A percentile compares a stretch with the other conserved stretches of the same genome.
Evolutionary conservation across 75 land plant species (phyloP).

Genomic region (Adiantum capillusveneris): DNA sequence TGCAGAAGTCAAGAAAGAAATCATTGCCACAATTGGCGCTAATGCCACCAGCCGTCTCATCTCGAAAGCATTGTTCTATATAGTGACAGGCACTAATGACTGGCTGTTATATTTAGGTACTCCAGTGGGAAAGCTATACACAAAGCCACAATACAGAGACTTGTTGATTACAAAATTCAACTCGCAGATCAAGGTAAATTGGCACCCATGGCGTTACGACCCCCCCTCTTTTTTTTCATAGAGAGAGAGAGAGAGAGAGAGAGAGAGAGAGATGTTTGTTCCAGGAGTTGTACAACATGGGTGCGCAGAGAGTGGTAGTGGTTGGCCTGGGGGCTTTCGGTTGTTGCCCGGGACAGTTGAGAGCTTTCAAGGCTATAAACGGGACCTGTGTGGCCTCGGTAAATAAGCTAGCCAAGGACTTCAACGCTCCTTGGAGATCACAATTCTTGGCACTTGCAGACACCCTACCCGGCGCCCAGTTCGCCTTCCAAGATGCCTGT

Average conservation of each 20-base stretch:
- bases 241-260: no score
- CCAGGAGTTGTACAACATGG: not conserved
- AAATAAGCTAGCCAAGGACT: slow-evolving; percentile 13
- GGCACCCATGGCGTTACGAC: no score
- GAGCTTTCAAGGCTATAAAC: slow-evolving; percentile 10
- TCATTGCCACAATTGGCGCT: slow-evolving; percentile 4
- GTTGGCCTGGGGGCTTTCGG: slow-evolving; percentile 25
- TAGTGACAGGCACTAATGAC: slow-evolving; percentile 28
- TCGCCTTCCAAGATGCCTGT: slow-evolving; percentile 21
- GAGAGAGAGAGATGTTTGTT: no score
- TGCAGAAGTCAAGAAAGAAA: slow-evolving; percentile 8
- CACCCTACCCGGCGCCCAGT: slow-evolving; percentile 9
- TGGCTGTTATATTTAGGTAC: slow-evolving; percentile 19
- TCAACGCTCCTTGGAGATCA: slow-evolving; percentile 15
- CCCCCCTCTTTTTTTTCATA: no score
- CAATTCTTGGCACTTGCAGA: slow-evolving; percentile 7
- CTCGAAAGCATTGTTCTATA: slow-evolving; percentile 10
- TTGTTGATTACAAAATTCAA: slow-evolving; percentile 4
- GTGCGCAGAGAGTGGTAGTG: slow-evolving; percentile 29
- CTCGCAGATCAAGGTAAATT: not conserved
- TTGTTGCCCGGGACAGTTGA: slow-evolving; percentile 29
- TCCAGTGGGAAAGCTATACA: slow-evolving; percentile 15
- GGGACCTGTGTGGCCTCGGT: slow-evolving; percentile 17
- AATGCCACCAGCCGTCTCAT: slow-evolving; percentile 3
- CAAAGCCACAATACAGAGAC: slow-evolving; percentile 1